Evolutionary conservation across 73 alveolate genomes (phyloP).

Genomic region (Diophrys appendiculata): DNA sequence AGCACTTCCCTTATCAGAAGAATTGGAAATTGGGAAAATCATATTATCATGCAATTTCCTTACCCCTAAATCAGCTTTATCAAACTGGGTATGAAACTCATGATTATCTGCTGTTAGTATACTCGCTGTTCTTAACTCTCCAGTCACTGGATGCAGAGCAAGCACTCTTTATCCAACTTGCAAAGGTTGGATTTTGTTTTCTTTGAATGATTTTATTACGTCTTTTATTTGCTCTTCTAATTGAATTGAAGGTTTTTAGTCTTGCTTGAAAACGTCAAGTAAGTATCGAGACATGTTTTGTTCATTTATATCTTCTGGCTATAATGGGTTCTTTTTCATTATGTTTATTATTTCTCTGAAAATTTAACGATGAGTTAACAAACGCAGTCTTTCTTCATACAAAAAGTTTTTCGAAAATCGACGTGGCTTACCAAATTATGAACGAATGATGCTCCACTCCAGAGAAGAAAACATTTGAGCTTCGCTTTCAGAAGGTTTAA

Average conservation of each 20-base stretch:
- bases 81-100: conserved; percentile 62
- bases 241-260: too few species aligned
- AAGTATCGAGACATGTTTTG: too few species aligned
- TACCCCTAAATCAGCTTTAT: conserved; percentile 66
- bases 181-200: conserved; percentile 33
- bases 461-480: too few species aligned
- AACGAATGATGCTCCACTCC: conserved; percentile 45
- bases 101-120: conserved; percentile 54
- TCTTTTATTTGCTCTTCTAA: too few species aligned
- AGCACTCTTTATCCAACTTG: conserved; percentile 69
- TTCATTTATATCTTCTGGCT: too few species aligned
- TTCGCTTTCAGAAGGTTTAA: too few species aligned
- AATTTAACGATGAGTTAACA: conserved; percentile 42
- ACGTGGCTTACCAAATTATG: conserved; percentile 37
- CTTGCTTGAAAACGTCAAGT: too few species aligned
- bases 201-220: conserved; percentile 40
- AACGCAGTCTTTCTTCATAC: conserved; percentile 45
- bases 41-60: conserved; percentile 17
- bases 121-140: conserved; percentile 62
- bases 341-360: conserved; percentile 51
- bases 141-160: conserved; percentile 67
- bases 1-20: neutral
- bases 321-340: conserved; percentile 27
- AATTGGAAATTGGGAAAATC: conserved; percentile 48
- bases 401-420: conserved; percentile 53